Evolutionary conservation across 2,329 filamentous ascomycete genomes (phyloP).

Genomic region (Diplodia mutila): DNA sequence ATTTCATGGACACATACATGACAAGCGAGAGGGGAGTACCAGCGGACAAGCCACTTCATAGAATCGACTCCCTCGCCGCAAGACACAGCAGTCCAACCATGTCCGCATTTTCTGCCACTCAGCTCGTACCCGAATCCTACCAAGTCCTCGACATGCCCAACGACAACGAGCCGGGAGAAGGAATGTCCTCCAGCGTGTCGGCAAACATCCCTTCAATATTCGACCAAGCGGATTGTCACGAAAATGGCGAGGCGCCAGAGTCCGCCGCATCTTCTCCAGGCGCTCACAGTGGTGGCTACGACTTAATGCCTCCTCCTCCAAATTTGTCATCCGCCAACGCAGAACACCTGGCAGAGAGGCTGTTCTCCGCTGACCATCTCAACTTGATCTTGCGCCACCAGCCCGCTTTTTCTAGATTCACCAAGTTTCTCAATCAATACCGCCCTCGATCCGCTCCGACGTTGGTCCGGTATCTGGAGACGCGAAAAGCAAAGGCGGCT

Average conservation of each 20-base stretch:
- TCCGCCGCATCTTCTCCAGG: constrained; percentile 17
- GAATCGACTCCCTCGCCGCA: background rate
- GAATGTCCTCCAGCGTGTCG: constrained; percentile 17
- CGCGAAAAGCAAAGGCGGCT: constrained; percentile 68
- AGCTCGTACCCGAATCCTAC: background rate
- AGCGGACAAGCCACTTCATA: constrained; percentile 6
- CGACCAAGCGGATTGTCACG: background rate
- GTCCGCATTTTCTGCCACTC: constrained; percentile 11
- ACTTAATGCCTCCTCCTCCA: constrained; percentile 35
- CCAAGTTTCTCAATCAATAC: constrained; percentile 62
- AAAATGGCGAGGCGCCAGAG: constrained; percentile 11
- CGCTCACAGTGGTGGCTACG: constrained; percentile 27
- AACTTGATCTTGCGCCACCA: constrained; percentile 65
- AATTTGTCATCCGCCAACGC: constrained; percentile 31
- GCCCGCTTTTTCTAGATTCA: constrained; percentile 64
- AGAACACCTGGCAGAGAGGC: constrained; percentile 63
- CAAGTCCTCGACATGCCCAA: background rate
- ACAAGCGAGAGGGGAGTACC: background rate
- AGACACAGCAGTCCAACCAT: constrained; percentile 15
- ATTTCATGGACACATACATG: background rate
- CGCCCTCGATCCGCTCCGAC: constrained; percentile 64
- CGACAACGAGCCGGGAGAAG: background rate
- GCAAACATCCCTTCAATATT: constrained; percentile 23
- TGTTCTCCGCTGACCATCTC: constrained; percentile 69
- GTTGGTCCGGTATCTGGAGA: constrained; percentile 70